Percentiles rank a stretch among this genome's conserved stretches.
phyloP scores from a whole-genome alignment of 225 moss, liverwort and hornwort species.

The Sphagnum contortum region DNA sequence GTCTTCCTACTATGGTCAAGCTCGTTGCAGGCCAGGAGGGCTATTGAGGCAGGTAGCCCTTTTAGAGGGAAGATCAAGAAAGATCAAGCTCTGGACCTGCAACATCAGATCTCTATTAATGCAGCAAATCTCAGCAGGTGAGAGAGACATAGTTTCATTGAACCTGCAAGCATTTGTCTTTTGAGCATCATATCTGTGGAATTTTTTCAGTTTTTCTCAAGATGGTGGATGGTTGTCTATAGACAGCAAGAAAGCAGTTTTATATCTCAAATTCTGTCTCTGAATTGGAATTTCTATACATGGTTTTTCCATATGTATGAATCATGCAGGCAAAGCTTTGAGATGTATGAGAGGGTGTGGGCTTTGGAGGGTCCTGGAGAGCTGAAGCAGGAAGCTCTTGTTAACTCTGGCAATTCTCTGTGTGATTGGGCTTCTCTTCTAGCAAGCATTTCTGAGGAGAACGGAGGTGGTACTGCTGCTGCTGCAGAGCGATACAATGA shows the following conservation, averaged over 20 bases:
- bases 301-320: too few species aligned
- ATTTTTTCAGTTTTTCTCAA: too few species aligned
- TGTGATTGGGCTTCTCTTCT: constrained; percentile 73
- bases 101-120: constrained; percentile 29
- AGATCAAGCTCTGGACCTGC: constrained; percentile 40
- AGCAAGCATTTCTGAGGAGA: constrained; percentile 45
- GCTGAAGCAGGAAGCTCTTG: constrained; percentile 64
- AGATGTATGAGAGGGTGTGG: constrained; percentile 64
- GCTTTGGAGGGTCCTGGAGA: constrained; percentile 47
- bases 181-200: too few species aligned
- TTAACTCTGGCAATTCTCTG: constrained; percentile 70
- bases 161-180: too few species aligned
- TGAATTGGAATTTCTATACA: too few species aligned
- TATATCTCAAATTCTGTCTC: too few species aligned
- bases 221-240: too few species aligned
- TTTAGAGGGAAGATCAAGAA: constrained; percentile 37
- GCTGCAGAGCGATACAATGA: constrained; percentile 47
- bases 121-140: constrained; percentile 43
- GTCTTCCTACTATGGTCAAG: constrained; percentile 48
- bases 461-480: constrained; percentile 39
- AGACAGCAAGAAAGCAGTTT: too few species aligned
- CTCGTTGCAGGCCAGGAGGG: constrained; percentile 44
- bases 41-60: constrained; percentile 33
- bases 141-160: neutral
- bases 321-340: constrained; percentile 69